A percentile compares a stretch with the other conserved stretches of the same genome.
Conservation (phyloP, 176 grass and related monocot species). For the Zizania latifolia region DNA sequence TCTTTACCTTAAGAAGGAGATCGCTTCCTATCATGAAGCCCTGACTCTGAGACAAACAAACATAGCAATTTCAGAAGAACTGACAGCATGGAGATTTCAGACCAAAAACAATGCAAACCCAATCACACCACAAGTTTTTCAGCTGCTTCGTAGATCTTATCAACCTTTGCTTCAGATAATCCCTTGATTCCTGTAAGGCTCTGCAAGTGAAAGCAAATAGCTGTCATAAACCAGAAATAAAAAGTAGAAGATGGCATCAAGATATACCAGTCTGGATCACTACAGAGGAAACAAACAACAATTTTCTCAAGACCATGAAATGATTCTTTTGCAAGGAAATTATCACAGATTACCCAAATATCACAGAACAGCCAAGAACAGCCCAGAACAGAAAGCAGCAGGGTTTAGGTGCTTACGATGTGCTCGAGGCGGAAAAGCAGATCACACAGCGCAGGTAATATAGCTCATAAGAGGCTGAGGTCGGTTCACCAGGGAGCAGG, state of each 20-base stretch:
- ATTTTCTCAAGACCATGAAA: no score
- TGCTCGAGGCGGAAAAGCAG: no score
- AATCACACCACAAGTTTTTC: conserved; percentile 71
- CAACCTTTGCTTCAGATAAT: conserved; percentile 85
- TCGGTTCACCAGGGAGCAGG: no score
- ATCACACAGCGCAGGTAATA: no score
- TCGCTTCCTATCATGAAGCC: conserved; percentile 79
- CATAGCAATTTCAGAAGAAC: conserved; percentile 21
- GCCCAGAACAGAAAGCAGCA: no score
- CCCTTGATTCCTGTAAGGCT: conserved; percentile 90
- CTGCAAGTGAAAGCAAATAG: conserved; percentile 16
- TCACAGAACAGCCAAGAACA: no score
- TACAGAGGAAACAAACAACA: no score
- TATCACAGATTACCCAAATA: no score
- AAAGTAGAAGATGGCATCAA: not conserved
- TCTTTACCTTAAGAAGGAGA: conserved; percentile 66
- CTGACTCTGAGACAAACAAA: conserved; percentile 44
- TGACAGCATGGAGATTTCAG: not conserved
- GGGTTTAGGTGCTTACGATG: no score
- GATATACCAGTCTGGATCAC: conserved; percentile 66
- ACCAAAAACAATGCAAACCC: conserved; percentile 9
- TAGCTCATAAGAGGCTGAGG: no score
- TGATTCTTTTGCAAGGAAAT: conserved; percentile 4
- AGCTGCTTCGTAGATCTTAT: conserved; percentile 83
- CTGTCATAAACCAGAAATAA: not conserved